phyloP scores from a whole-genome alignment of 768 basidiomycete genomes.

The Mycena metata region DNA sequence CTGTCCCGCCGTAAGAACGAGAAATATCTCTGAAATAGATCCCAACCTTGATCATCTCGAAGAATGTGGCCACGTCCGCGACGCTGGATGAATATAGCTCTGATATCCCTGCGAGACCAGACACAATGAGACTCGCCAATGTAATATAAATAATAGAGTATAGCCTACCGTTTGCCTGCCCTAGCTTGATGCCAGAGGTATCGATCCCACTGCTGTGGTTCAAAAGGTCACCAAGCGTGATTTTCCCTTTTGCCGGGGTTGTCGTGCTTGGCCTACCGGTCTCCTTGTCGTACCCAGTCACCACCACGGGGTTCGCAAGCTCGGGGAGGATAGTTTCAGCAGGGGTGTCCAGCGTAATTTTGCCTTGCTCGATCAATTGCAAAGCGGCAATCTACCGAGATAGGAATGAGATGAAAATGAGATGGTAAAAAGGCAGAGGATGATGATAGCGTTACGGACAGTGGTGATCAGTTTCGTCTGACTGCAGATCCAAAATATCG shows the following conservation, averaged over 20 bases:
- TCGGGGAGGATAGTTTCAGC: constrained; percentile 45
- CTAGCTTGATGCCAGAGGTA: too few relatives aligned
- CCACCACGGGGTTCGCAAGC: constrained; percentile 44
- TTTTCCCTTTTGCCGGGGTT: constrained; percentile 41
- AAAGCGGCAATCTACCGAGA: constrained; percentile 46
- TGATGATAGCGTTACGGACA: neutral
- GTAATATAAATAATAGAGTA: too few relatives aligned
- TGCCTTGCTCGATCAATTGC: constrained; percentile 47
- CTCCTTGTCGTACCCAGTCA: constrained; percentile 35
- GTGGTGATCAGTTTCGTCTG: constrained; percentile 28
- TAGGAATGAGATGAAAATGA: too few relatives aligned
- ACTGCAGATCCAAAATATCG: constrained; percentile 28
- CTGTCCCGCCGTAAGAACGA: constrained; percentile 26
- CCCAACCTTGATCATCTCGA: constrained; percentile 43
- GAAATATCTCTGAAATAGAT: too few relatives aligned
- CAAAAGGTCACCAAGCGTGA: constrained; percentile 45
- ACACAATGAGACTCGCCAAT: too few relatives aligned
- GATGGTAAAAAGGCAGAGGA: too few relatives aligned
- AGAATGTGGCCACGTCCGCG: constrained; percentile 38
- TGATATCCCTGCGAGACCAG: too few relatives aligned
- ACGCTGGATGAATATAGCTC: too few relatives aligned
- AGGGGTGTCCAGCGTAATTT: constrained; percentile 42
- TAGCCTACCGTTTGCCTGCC: too few relatives aligned
- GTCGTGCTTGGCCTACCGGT: constrained; percentile 17
- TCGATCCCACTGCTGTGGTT: constrained; percentile 50